Evolutionary conservation across 257 asterid genomes (phyloP).

Genomic region (Verbena officinalis): DNA sequence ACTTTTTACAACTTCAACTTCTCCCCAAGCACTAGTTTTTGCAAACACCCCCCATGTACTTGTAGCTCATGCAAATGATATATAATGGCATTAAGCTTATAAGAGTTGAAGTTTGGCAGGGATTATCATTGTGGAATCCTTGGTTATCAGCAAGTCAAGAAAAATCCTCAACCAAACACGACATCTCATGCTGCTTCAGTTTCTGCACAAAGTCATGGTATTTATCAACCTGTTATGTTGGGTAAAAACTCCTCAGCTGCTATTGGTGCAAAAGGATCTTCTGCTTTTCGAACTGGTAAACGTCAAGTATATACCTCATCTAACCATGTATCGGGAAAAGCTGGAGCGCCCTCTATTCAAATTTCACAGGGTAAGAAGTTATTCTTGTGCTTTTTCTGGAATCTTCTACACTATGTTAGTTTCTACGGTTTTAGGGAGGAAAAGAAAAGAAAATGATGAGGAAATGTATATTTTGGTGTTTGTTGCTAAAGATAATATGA

Average conservation of each 20-base stretch:
- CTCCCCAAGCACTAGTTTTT: too few relatives aligned
- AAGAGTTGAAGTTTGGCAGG: conserved; percentile 45
- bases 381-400: conserved; percentile 17
- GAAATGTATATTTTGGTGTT: too few relatives aligned
- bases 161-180: conserved; percentile 36
- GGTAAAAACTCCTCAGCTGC: conserved; percentile 37
- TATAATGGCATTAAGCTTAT: conserved; percentile 28
- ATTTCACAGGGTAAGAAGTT: conserved; percentile 37
- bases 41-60: conserved; percentile 1
- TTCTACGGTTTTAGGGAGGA: too few relatives aligned
- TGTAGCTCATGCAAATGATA: conserved; percentile 20
- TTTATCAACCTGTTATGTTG: conserved; percentile 52
- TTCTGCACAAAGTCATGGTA: conserved; percentile 35
- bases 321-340: conserved; percentile 29
- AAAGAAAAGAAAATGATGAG: too few relatives aligned
- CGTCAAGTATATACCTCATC: conserved; percentile 24
- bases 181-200: conserved; percentile 35
- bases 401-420: too few relatives aligned
- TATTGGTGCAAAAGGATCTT: conserved; percentile 33
- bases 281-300: conserved; percentile 33
- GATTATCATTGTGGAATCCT: conserved; percentile 76
- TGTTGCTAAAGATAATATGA: too few relatives aligned
- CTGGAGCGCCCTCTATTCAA: conserved; percentile 33
- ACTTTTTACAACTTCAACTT: too few relatives aligned
- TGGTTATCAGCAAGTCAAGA: conserved; percentile 62